These are phyloP conservation scores for Moesziomyces sp. DNA, from an alignment of 1,284 basidiomycete genomes.

Conservation along the genomic window DNA sequence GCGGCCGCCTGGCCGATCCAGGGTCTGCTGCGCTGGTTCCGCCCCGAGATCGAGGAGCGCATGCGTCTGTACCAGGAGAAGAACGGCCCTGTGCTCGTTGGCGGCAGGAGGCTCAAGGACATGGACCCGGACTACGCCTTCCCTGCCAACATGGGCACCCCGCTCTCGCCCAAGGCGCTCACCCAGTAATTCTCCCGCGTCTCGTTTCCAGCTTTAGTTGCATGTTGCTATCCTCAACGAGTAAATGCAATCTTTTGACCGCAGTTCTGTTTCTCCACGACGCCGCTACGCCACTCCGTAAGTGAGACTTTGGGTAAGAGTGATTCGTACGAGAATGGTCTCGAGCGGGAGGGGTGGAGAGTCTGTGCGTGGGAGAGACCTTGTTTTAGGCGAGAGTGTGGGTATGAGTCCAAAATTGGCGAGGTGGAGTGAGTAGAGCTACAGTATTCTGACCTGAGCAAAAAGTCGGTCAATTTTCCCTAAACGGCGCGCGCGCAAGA, in stretches of 20 bases:
- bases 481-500: no score
- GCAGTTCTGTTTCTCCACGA: no score
- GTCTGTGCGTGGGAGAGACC: no score
- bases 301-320: no score
- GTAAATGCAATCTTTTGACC: not conserved
- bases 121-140: conserved; percentile 79
- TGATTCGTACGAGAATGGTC: no score
- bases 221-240: not conserved
- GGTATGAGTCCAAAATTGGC: no score
- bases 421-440: no score
- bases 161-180: conserved; percentile 44
- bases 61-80: conserved; percentile 81
- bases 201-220: not conserved
- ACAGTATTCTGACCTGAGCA: no score
- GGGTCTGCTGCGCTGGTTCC: conserved; percentile 93
- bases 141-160: conserved; percentile 79
- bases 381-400: no score
- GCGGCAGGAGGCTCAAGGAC: conserved; percentile 80
- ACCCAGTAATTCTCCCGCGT: conserved; percentile 11
- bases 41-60: conserved; percentile 79
- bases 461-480: no score
- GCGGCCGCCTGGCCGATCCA: conserved; percentile 99
- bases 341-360: no score
- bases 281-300: no score
- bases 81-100: conserved; percentile 88